Base-by-base conservation (phyloP, 768 basidiomycete species). In the Lentinula sp. region DNA sequence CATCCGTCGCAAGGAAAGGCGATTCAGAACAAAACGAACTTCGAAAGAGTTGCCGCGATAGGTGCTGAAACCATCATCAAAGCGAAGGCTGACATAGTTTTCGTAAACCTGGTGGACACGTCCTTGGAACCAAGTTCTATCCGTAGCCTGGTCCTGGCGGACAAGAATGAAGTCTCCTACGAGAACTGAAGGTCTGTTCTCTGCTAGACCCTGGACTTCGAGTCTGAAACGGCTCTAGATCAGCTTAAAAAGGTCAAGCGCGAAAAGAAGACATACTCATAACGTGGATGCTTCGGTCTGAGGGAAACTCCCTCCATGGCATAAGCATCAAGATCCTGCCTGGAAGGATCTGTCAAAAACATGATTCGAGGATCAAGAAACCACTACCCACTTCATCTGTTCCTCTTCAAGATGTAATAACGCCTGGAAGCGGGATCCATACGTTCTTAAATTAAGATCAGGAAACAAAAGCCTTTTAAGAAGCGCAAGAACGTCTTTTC, bases 121-220 rank as follows among this genome's bases (percentile, higher is more conserved):
- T 4, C 77, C 77, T 68, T 77, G 71, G 63, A 69, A 76, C 77
- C 73, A 76, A 15, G 64, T 66, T 23, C 69, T 65, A 32, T 68
- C 65, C 32, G 67, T 62, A n/a, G 65, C 53, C 33, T 69, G 59
- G 65, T 64, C 13, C 60, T 52, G 58, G 62, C 68, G 62, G 61
- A 77, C 72, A 33, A 71, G 72, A 56, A 79, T 77, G 61, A 66
- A 77, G 68, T 80, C 75, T 55, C 84, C 85, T 16, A 84, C 76
- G 16, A 85, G 74, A 15, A 86, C 82, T 20, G 81, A 83, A 0
- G 85, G 85, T 3, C 85, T 75, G 53, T 81, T 81, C 69, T 86
- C 83, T 2, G 81, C 82, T 1, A 86, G 72, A 5, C 84, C 85
- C 36, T 81, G 75, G 8, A 87, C 83, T 36, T 71, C 60, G 5